These are phyloP conservation scores for Ciborinia camelliae DNA, from an alignment of 2,329 filamentous ascomycete genomes.

Conservation along the genomic window DNA sequence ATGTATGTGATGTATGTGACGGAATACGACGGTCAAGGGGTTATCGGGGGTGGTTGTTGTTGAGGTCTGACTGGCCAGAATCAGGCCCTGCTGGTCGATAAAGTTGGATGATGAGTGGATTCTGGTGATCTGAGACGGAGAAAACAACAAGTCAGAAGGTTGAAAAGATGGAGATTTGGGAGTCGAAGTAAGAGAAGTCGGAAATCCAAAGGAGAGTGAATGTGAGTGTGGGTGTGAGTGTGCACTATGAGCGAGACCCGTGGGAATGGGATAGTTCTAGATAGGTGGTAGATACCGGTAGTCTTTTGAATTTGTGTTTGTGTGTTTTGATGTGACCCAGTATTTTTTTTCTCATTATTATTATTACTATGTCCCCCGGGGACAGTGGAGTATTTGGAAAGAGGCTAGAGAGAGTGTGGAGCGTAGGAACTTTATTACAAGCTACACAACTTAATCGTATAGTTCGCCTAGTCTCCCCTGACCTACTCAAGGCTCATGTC, in stretches of 20 bases:
- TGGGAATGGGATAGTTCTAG: not conserved
- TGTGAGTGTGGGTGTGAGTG: not conserved
- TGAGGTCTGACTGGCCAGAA: slow-evolving; percentile 14
- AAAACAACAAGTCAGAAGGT: slow-evolving; percentile 15
- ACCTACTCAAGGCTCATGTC: too few species aligned
- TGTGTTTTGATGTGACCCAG: slow-evolving; percentile 6
- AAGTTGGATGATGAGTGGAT: slow-evolving; percentile 15
- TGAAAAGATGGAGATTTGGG: not conserved
- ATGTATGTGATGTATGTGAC: slow-evolving; percentile 22
- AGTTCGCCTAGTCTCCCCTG: not conserved
- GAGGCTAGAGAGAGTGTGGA: not conserved
- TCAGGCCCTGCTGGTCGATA: not conserved
- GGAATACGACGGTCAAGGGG: slow-evolving; percentile 22
- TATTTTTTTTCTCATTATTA: not conserved
- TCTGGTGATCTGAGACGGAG: not conserved
- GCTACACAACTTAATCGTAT: not conserved
- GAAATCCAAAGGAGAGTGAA: not conserved
- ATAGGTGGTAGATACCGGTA: not conserved
- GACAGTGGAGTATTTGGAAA: not conserved
- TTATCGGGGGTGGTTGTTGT: slow-evolving; percentile 13
- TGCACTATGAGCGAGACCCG: not conserved
- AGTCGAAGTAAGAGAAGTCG: not conserved
- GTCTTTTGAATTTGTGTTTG: not conserved
- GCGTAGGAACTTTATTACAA: not conserved
- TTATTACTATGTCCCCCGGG: not conserved